phyloP scores from a whole-genome alignment of 805 yeast genomes.

The Wickerhamomyces chambardii region DNA sequence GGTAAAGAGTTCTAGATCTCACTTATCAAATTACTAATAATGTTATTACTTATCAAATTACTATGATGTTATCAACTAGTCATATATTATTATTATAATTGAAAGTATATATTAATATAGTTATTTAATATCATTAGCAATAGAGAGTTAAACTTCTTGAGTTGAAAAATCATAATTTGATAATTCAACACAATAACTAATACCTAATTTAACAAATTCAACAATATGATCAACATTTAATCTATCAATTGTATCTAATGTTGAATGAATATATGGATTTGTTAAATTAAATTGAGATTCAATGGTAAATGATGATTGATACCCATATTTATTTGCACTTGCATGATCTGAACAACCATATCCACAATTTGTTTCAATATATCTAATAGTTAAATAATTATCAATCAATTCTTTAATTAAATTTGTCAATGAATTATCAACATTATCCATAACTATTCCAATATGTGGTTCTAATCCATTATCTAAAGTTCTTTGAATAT shows the following conservation, averaged over 20 bases:
- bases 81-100: no score
- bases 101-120: no score
- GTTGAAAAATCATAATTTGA: slow-evolving; percentile 27
- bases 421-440: slow-evolving; percentile 10
- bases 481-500: slow-evolving; percentile 14
- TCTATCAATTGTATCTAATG: slow-evolving; percentile 73
- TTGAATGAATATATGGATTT: slow-evolving; percentile 68
- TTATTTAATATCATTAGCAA: no score
- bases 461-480: slow-evolving; percentile 46
- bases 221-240: slow-evolving; percentile 70
- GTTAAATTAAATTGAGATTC: slow-evolving; percentile 63
- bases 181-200: slow-evolving; percentile 70
- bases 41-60: no score
- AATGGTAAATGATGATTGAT: slow-evolving; percentile 74
- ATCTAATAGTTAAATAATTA: slow-evolving; percentile 58
- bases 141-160: no score
- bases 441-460: slow-evolving; percentile 47
- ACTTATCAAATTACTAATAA: no score
- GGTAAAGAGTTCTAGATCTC: no score
- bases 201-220: slow-evolving; percentile 71
- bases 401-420: slow-evolving; percentile 48
- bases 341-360: slow-evolving; percentile 94
- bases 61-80: no score
- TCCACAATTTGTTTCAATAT: slow-evolving; percentile 73
- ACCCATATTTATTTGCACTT: slow-evolving; percentile 75